phyloP scores from a whole-genome alignment of 306 rosid species.

The Dryas drummondii region DNA sequence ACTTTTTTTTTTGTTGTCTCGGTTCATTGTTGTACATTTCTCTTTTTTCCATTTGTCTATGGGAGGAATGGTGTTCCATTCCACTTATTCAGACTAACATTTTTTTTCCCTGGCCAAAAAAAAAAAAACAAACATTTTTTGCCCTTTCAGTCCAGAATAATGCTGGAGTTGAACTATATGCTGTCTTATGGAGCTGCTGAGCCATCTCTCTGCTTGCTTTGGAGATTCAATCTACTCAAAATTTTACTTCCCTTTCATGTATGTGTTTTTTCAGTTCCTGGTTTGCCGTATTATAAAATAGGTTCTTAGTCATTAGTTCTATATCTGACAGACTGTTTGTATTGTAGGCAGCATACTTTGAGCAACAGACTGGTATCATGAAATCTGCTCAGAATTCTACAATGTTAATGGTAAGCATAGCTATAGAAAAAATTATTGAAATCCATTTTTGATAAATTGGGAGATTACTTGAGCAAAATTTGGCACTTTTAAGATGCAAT shows the following conservation, averaged over 20 bases:
- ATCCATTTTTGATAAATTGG: too few relatives aligned
- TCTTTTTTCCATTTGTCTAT: background rate
- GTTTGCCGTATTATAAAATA: background rate
- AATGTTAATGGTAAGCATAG: constrained; percentile 83
- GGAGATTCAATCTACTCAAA: constrained; percentile 70
- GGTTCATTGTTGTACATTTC: background rate
- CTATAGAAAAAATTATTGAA: background rate
- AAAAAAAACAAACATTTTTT: constrained; percentile 5
- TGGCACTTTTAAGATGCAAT: background rate
- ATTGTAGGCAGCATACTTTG: constrained; percentile 80
- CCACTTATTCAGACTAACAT: constrained; percentile 16
- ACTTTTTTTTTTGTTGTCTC: constrained; percentile 7
- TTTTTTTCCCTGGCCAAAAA: background rate
- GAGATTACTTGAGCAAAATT: too few relatives aligned
- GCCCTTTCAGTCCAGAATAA: constrained; percentile 57
- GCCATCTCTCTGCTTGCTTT: constrained; percentile 66
- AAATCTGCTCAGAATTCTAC: constrained; percentile 42
- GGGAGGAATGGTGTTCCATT: background rate
- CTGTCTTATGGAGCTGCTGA: constrained; percentile 90
- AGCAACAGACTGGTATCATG: constrained; percentile 36
- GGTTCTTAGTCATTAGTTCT: constrained; percentile 15
- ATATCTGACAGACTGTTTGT: constrained; percentile 32
- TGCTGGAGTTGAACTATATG: constrained; percentile 92
- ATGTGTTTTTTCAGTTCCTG: constrained; percentile 30
- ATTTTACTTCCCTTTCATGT: constrained; percentile 78